Base-by-base conservation (phyloP, 352 stramenopile species). In the Pythium angustatum region DNA sequence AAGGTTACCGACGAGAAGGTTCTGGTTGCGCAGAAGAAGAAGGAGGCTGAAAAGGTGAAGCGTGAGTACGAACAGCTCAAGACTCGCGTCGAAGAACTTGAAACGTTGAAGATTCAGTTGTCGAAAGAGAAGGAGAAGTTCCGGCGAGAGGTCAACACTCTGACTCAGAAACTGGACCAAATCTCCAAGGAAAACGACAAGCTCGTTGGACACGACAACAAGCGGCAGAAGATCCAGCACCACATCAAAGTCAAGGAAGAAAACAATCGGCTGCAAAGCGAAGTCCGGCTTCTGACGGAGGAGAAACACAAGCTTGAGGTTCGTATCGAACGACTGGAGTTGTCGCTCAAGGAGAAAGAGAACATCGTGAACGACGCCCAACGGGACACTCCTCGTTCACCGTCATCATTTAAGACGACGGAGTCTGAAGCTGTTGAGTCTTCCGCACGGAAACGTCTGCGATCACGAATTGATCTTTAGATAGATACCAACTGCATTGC, bases 181-280 rank as follows among this genome's bases (percentile, higher is more conserved):
- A 66, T 73, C 27, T 66, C 66, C 1, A 72, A 78, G 19, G 83
- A 82, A 45, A 91, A 91, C 34, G 81, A 91, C 62, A 81, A 90
- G 55, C 78, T 94, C 9, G 81, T 91, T 9, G 83, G 83, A 4
- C 85, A 94, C 36, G 72, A 88, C 66, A 94, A 94, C 61, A 85
- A 77, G 38, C 78, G 81, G 10, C 85, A 94, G 57, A 90, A 88
- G 68, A 94, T 94, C 62, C 85, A 94, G 57, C 81, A 94, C 33
- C 83, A 94, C 49, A 78, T 81, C 50, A 86, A 84, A 47, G 78
- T 94, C 19, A 94, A 94, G 57, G 85, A 92, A 31, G 82, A 94
- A 55, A 91, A 91, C 67, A 94, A 94, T 41, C 76, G 82, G 24
- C 62, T 94, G 19, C 61, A 88, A n/a, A 68, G 81, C 17, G 78